phyloP scores from a whole-genome alignment of 352 stramenopile genomes.

The Bremia lactucae region DNA sequence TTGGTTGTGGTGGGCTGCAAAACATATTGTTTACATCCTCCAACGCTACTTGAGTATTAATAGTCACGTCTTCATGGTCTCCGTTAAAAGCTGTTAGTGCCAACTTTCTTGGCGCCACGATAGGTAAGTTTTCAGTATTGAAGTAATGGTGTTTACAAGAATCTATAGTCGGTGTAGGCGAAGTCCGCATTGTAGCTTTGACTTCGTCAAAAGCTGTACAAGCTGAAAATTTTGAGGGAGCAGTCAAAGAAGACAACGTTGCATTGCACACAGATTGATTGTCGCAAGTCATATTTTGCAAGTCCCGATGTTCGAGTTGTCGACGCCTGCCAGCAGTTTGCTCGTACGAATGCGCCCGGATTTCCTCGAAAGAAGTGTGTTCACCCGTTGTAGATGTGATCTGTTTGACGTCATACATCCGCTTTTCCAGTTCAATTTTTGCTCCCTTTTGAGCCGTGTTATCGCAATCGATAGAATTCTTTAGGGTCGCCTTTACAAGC shows the following conservation, averaged over 20 bases:
- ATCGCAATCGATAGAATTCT: constrained; percentile 47
- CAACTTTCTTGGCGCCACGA: constrained; percentile 6
- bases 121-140: constrained; percentile 1
- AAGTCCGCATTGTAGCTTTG: constrained; percentile 2
- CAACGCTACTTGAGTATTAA: constrained; percentile 77
- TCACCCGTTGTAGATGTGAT: constrained; percentile 35
- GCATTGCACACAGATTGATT: constrained; percentile 9
- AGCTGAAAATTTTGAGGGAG: neutral
- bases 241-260: neutral
- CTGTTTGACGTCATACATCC: constrained; percentile 32
- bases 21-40: constrained; percentile 84
- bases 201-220: constrained; percentile 5
- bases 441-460: constrained; percentile 14
- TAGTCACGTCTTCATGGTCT: constrained; percentile 79
- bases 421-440: constrained; percentile 11
- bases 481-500: constrained; percentile 59
- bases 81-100: constrained; percentile 20
- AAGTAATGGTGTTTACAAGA: too few relatives aligned
- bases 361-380: constrained; percentile 72
- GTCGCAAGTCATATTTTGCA: constrained; percentile 19
- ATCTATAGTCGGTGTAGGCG: neutral
- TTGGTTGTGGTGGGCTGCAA: constrained; percentile 50
- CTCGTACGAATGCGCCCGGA: constrained; percentile 34
- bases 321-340: constrained; percentile 4
- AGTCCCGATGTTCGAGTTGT: constrained; percentile 5